Base-by-base conservation (phyloP, 2,329 filamentous ascomycete genomes). In the Beauveria sp. region DNA sequence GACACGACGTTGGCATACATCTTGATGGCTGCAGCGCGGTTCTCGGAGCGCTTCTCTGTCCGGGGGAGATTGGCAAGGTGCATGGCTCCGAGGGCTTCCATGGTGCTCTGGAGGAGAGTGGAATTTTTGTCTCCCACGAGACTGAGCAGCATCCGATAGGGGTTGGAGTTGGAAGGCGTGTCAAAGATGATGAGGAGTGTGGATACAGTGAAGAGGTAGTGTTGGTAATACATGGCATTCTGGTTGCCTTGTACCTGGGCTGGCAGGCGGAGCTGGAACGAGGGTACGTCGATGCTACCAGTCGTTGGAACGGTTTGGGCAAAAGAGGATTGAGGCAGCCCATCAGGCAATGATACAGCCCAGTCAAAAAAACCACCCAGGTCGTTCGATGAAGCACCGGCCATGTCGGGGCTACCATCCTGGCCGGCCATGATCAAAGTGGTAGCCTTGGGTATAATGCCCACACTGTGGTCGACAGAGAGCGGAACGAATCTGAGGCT, bases 181-280 rank as follows among this genome's bases (percentile, higher is more conserved):
- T 76, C 73, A 63, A 75, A 76, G 45, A 80, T 73, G 46, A 80
- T 74, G 67, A 77, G 70, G 51, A 77, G 77, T 1, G 74, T 73
- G 1, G 76, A 77, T 26, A 78, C 67, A 3, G 72, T 74, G n/a
- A 76, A 60, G 48, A 76, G 76, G 50, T 77, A 64, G 43, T 70
- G 63, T 18, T 64, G 62, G 10, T 71, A 75, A 64, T 76, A 76
- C 63, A 75, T 69, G 3, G 68, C 67, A 2, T 72, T 59, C 31
- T 50, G 45, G 16, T 24, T 10, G n/a, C 34, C 20, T 7, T 49
- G 56, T 9, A 59, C n/a, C 7, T 59, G 56, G 10, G 56, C 56
- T 20, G 56, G 56, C 20, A 26, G 26, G 31, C 45, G 5, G 40
- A 45, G 24, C 24, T 28, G 53, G 12, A 18, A 26, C 16, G 16